Evolutionary conservation across 1,139 yeast genomes (phyloP).

Genomic region (Geotrichum macrosporum): DNA sequence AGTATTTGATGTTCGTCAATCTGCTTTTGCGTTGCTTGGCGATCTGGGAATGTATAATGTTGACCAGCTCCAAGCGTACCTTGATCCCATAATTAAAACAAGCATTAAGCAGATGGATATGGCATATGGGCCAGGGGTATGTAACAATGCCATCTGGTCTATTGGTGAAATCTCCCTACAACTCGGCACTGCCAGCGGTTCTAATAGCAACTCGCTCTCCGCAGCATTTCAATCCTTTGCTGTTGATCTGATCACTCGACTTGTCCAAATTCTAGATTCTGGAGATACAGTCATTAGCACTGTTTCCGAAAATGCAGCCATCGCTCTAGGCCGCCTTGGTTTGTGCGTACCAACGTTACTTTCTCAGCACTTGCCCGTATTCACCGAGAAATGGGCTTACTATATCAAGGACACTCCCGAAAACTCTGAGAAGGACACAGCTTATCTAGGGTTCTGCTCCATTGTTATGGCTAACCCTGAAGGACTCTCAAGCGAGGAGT

Average conservation of each 20-base stretch:
- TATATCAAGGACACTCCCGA: conserved; percentile 62
- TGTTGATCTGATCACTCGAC: conserved; percentile 52
- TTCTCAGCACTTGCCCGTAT: conserved; percentile 54
- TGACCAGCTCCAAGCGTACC: conserved; percentile 53
- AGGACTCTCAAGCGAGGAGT: conserved; percentile 51
- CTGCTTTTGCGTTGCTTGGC: conserved; percentile 85
- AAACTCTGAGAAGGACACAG: conserved; percentile 75
- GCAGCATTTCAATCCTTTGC: conserved; percentile 62
- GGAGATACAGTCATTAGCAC: conserved; percentile 51
- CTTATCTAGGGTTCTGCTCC: conserved; percentile 71
- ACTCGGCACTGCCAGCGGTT: conserved; percentile 37
- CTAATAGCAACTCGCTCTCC: too few species aligned
- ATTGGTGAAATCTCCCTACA: conserved; percentile 79
- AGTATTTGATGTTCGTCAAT: conserved; percentile 82
- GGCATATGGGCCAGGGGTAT: conserved; percentile 48
- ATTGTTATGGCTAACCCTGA: conserved; percentile 63
- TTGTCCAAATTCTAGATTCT: conserved; percentile 57
- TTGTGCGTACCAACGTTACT: conserved; percentile 56
- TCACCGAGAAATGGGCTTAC: conserved; percentile 62
- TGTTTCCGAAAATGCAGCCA: conserved; percentile 88
- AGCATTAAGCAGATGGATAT: conserved; percentile 61
- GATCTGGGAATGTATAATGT: conserved; percentile 69
- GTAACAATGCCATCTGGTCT: conserved; percentile 92
- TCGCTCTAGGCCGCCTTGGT: conserved; percentile 88
- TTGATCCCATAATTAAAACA: conserved; percentile 56